Evolutionary conservation across 176 grass and related monocot species (phyloP), one percentile per base, ranked within the genome.

Genomic region (Microstegium vimineum): DNA sequence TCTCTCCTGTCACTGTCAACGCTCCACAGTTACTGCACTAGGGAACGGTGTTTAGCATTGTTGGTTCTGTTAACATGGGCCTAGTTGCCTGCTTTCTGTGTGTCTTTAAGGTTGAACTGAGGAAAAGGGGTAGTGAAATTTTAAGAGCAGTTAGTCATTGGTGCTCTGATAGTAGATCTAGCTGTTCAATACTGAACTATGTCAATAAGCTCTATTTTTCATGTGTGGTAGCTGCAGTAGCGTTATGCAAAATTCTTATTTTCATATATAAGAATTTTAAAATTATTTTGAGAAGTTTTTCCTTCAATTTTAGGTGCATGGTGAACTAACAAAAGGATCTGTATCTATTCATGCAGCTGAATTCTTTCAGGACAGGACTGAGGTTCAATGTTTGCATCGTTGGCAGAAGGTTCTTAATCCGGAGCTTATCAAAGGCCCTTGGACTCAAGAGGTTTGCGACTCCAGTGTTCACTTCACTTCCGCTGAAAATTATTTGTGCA

Each of bases 331-430:
- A 67, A 22, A 67, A 67, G 35, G 33, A 10, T 86, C 38, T 45
- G 8, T 82, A 22, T 84, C 75, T 82, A 15, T 73, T 62, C 84
- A 25, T 89, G 69, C 91, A 99, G 96, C 93, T 85, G 90, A 91
- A 85, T 88, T 61, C 66, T 99, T 95, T 76, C 91, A 86, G 34
- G 89, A 95, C 80, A 99, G 93, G 72, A 99, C 96, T 78, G 91
- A 99, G 78, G 96, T 99, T 70, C 96, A 99, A 83, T 99, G 96
- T 76, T 92, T 99, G 59, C 96, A 99, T 91, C 81, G 93, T 16
- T 99, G 96, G 96, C 93, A 99, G 84, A 99, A 99, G 77, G 96
- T 95, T 87, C 93, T 95, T 80, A 99, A 99, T 71, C 96, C 96
- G 46, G 93, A 99, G 81, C 93, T 95, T 85, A 94, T 95, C 72